A percentile compares a stretch with the other conserved stretches of the same genome.
These are phyloP conservation scores for Lepidium campestre DNA, from an alignment of 441 rosid species.

Conservation along the genomic window DNA sequence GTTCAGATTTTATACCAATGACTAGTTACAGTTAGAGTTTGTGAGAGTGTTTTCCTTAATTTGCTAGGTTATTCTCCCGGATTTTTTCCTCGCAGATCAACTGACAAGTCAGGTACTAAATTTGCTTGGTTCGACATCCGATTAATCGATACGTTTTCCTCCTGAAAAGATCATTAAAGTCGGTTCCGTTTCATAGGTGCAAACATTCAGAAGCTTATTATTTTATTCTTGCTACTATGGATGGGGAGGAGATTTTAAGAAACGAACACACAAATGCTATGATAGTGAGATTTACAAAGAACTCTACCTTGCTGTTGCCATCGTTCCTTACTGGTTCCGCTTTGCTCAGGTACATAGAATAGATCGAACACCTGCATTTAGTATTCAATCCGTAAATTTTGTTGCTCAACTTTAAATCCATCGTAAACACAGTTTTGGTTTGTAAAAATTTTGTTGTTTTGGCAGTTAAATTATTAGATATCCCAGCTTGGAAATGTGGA, in stretches of 20 bases:
- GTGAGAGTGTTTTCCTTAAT: background rate
- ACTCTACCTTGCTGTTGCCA: slow-evolving; percentile 49
- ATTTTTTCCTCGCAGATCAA: slow-evolving; percentile 84
- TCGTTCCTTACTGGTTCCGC: slow-evolving; percentile 75
- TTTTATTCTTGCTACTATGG: slow-evolving; percentile 75
- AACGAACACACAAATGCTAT: slow-evolving; percentile 47
- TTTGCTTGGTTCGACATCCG: background rate
- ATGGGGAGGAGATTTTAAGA: slow-evolving; percentile 66
- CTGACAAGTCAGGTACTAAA: slow-evolving; percentile 71
- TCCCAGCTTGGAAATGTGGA: too few species aligned
- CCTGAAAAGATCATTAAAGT: background rate
- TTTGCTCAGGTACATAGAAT: slow-evolving; percentile 52
- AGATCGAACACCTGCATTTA: background rate
- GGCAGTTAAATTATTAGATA: too few species aligned
- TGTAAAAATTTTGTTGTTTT: too few species aligned
- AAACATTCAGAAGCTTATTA: slow-evolving; percentile 59
- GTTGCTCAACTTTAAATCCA: too few species aligned
- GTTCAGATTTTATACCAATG: too few species aligned
- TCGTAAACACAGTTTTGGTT: too few species aligned
- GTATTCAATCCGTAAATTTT: background rate
- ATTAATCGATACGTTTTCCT: background rate
- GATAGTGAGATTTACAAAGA: slow-evolving; percentile 39
- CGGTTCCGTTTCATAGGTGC: slow-evolving; percentile 47
- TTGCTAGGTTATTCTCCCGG: slow-evolving; percentile 59
- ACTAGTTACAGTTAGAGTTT: background rate